Evolutionary conservation across 2,329 filamentous ascomycete genomes (phyloP).

Genomic region (Epichloe gansuensis): DNA sequence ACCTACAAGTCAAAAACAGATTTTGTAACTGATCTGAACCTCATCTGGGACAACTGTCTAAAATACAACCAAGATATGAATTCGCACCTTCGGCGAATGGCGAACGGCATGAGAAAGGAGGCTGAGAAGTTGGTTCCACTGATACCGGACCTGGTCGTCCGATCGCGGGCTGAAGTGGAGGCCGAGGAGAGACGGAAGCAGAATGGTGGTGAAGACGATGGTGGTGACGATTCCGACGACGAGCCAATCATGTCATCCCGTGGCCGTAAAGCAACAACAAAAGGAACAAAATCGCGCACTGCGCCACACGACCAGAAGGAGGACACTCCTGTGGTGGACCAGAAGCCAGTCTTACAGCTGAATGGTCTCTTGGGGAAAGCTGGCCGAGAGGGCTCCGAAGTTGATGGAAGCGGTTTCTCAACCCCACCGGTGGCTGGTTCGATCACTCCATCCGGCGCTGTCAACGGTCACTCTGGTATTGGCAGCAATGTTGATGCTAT

Average conservation of each 20-base stretch:
- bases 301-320: constrained; percentile 62
- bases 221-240: constrained; percentile 84
- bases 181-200: constrained; percentile 75
- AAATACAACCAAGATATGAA: constrained; percentile 87
- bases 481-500: constrained; percentile 71
- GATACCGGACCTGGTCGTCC: constrained; percentile 84
- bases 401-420: constrained; percentile 71
- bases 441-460: constrained; percentile 54
- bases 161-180: constrained; percentile 88
- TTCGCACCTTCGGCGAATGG: constrained; percentile 82
- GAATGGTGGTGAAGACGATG: constrained; percentile 71
- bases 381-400: constrained; percentile 62
- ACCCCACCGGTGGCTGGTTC: constrained; percentile 69
- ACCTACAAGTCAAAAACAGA: constrained; percentile 83
- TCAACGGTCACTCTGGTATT: constrained; percentile 52
- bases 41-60: constrained; percentile 96
- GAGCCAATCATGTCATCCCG: constrained; percentile 97
- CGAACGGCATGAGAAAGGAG: constrained; percentile 91
- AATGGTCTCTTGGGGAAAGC: constrained; percentile 48
- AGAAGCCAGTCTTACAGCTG: constrained; percentile 58
- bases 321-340: constrained; percentile 62
- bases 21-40: constrained; percentile 82
- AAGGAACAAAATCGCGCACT: constrained; percentile 64
- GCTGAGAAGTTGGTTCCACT: constrained; percentile 91
- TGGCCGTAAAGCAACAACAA: constrained; percentile 70